Evolutionary conservation across 352 stramenopile genomes (phyloP).

Genomic region (Pythium diclinum): DNA sequence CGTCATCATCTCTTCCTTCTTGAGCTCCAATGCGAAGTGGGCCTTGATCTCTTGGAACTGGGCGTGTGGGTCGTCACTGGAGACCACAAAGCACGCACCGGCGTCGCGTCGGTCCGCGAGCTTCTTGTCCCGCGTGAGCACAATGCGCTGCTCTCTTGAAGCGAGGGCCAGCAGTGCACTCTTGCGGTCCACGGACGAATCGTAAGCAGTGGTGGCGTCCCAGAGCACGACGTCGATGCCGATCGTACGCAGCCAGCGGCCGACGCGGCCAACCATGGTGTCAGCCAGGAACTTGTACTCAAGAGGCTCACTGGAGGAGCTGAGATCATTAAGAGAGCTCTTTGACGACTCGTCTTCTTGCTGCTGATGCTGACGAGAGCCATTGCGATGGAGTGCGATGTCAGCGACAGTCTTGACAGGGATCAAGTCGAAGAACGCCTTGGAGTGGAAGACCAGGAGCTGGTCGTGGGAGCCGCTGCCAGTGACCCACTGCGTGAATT

Average conservation of each 20-base stretch:
- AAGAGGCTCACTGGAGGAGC: background rate
- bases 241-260: slow-evolving; percentile 72
- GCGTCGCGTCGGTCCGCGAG: slow-evolving; percentile 60
- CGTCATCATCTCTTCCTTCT: slow-evolving; percentile 72
- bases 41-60: slow-evolving; percentile 78
- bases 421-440: slow-evolving; percentile 44
- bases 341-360: background rate
- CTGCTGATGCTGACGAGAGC: background rate
- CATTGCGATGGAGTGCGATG: slow-evolving; percentile 34
- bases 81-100: slow-evolving; percentile 72
- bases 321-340: background rate
- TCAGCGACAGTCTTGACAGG: slow-evolving; percentile 33
- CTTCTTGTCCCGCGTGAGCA: slow-evolving; percentile 77
- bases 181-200: slow-evolving; percentile 40
- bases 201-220: slow-evolving; percentile 35
- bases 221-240: slow-evolving; percentile 74
- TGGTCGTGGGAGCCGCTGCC: slow-evolving; percentile 46
- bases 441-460: slow-evolving; percentile 39
- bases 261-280: slow-evolving; percentile 72
- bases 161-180: slow-evolving; percentile 44
- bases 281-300: slow-evolving; percentile 72
- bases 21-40: slow-evolving; percentile 61
- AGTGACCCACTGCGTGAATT: slow-evolving; percentile 38
- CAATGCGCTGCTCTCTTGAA: slow-evolving; percentile 60
- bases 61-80: slow-evolving; percentile 59